Evolutionary conservation across 1,139 yeast genomes (phyloP).

Genomic region (Yamadazyma spencermartinsiae): DNA sequence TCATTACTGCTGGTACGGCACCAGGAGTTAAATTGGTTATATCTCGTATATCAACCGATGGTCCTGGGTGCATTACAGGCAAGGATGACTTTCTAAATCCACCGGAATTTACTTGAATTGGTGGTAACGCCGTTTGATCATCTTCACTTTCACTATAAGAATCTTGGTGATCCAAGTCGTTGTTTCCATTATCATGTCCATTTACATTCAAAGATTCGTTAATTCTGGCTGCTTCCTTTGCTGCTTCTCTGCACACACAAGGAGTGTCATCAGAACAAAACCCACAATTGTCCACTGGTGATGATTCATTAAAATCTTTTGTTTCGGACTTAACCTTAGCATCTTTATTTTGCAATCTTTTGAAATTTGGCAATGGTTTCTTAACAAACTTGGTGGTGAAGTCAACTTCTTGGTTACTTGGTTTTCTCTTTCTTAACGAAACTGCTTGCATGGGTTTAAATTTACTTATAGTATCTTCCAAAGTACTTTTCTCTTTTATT

Average conservation of each 20-base stretch:
- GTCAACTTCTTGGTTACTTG: conserved; percentile 44
- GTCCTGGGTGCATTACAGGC: conserved; percentile 69
- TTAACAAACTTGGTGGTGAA: conserved; percentile 51
- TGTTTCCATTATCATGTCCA: conserved; percentile 17
- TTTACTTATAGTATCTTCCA: conserved; percentile 36
- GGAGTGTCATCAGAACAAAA: conserved; percentile 92
- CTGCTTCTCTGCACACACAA: conserved; percentile 88
- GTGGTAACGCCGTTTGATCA: conserved; percentile 35
- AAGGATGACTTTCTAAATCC: conserved; percentile 36
- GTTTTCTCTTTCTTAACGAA: conserved; percentile 43
- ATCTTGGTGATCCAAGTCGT: conserved; percentile 9
- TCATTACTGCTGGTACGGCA: conserved; percentile 39
- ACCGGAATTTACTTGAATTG: conserved; percentile 28
- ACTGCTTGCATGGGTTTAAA: conserved; percentile 66
- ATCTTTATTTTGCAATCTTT: conserved; percentile 21
- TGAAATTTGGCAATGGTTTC: conserved; percentile 44
- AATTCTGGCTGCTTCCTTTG: conserved; percentile 53
- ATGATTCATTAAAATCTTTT: conserved; percentile 34
- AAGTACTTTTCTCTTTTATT: conserved; percentile 30
- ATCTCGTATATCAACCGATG: conserved; percentile 53
- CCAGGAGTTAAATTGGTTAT: conserved; percentile 46
- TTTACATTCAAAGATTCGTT: conserved; percentile 26
- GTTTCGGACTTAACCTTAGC: conserved; percentile 4
- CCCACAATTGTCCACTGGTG: conserved; percentile 81
- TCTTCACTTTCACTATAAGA: conserved; percentile 12